Percentiles rank a stretch among this genome's conserved stretches.
phyloP scores from a whole-genome alignment of 768 basidiomycete species.

The Lentinus tigrinus region DNA sequence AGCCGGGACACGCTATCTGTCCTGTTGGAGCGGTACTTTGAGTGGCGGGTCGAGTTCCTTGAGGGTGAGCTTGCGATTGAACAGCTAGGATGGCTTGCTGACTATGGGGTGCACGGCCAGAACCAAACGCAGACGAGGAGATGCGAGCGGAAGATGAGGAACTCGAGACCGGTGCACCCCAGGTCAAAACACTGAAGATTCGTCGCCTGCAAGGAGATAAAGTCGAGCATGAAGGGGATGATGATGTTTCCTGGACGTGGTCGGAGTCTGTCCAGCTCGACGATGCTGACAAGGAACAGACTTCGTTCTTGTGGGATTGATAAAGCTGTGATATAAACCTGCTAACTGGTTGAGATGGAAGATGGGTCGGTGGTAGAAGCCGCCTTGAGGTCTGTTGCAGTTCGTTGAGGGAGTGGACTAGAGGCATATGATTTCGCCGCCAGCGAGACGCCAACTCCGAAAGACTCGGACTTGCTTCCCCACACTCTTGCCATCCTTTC shows the following conservation, averaged over 20 bases:
- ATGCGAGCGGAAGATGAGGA: not conserved
- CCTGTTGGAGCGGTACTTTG: conserved; percentile 54
- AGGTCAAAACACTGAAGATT: not conserved
- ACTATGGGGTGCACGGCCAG: not conserved
- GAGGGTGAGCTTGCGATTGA: conserved; percentile 37
- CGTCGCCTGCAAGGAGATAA: not conserved
- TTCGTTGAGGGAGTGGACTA: too few species aligned
- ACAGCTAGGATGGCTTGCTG: not conserved
- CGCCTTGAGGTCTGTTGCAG: too few species aligned
- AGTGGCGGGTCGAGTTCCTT: conserved; percentile 46
- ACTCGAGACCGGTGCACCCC: too few species aligned
- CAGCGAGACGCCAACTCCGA: not conserved
- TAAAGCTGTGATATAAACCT: not conserved
- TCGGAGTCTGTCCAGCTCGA: not conserved
- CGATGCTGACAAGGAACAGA: not conserved
- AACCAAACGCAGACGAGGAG: not conserved
- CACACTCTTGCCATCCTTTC: not conserved
- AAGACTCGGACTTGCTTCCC: conserved; percentile 2
- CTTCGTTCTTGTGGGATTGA: conserved; percentile 1
- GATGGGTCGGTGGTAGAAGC: too few species aligned
- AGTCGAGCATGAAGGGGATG: not conserved
- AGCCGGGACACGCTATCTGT: conserved; percentile 34
- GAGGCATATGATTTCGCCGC: too few species aligned
- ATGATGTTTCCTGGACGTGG: conserved; percentile 17
- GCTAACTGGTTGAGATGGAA: too few species aligned